Percentiles rank a stretch among this genome's conserved stretches.
Evolutionary conservation across 2,329 filamentous ascomycete genomes (phyloP).

Genomic region (Ophiosphaerella herpotricha): DNA sequence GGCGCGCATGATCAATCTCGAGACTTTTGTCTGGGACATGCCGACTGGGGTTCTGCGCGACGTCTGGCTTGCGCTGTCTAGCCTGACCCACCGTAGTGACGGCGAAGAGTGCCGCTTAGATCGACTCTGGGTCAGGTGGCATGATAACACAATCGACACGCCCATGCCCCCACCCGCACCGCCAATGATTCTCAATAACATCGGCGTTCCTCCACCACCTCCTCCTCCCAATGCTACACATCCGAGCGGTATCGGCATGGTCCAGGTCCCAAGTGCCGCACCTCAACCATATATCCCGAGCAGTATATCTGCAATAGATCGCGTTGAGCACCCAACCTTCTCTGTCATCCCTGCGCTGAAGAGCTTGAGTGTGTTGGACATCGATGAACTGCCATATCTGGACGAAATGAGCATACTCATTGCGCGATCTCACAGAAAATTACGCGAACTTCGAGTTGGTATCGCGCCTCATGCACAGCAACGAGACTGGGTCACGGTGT

Average conservation of each 20-base stretch:
- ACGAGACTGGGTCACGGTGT: conserved; percentile 63
- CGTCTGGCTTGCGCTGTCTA: conserved; percentile 78
- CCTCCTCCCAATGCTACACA: conserved; percentile 46
- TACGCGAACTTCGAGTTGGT: conserved; percentile 75
- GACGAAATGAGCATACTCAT: conserved; percentile 82
- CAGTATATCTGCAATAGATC: conserved; percentile 46
- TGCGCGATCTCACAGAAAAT: conserved; percentile 66
- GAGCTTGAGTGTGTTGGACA: conserved; percentile 76
- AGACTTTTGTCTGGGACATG: conserved; percentile 88
- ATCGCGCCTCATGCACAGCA: conserved; percentile 63
- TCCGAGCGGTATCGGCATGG: conserved; percentile 38
- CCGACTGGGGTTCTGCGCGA: conserved; percentile 81
- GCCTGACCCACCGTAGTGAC: conserved; percentile 65
- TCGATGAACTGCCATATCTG: conserved; percentile 80
- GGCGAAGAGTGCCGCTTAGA: conserved; percentile 69
- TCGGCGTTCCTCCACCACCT: conserved; percentile 45
- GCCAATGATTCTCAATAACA: conserved; percentile 45
- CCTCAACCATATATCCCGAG: conserved; percentile 34
- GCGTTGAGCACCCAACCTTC: conserved; percentile 78
- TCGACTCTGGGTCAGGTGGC: conserved; percentile 80
- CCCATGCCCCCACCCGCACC: conserved; percentile 42
- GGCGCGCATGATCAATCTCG: conserved; percentile 80
- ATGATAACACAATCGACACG: conserved; percentile 67
- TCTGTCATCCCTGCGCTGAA: conserved; percentile 76
- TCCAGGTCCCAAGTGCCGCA: conserved; percentile 39